Evolutionary conservation across 2,329 filamentous ascomycete species (phyloP), one percentile per base, ranked within the genome.

Genomic region (Xylariaceae sp.): DNA sequence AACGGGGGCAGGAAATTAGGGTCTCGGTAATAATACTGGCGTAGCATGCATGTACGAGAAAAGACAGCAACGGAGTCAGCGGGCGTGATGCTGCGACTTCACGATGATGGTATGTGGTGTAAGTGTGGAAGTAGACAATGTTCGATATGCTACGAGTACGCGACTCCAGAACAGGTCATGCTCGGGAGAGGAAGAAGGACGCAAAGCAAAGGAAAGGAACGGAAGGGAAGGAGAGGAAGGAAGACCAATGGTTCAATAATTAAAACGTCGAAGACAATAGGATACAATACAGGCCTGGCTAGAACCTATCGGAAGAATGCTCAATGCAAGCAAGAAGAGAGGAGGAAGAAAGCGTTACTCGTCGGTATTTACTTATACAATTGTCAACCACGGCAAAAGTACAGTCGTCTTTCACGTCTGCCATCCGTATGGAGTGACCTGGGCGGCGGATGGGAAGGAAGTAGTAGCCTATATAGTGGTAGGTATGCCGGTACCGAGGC

Each of bases 21-120:
- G 44, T 53, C 53, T 55, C 56, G 54, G 61, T 44, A 59, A 55
- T 59, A 45, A 45, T 58, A 35, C 13, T 51, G 54, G 58, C 54
- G 61, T 61, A 59, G 56, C 61, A 59, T 59, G 51, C 30, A 35
- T 51, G 49, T 51, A 35, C 23, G 51, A 53, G 50, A 59, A 45
- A 45, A n/a, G 5, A 44, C 51, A 23, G 17, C 51, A 49, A 47
- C 49, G 49, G 18, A 13, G 8, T 42, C 37, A 42, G 11, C 37
- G 50, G 61, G 56, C 34, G 49, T 30, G 45, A 53, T 54, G 49
- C 39, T 56, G 54, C 39, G 35, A 44, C 55, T 55, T 57, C 58
- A 55, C 23, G 23, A 30, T 30, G 23, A 30, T 30, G 1, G 56
- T 57, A 54, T 61, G 57, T 53, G 17, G 49, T 59, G 61, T 53